Conservation (phyloP, 2,329 filamentous ascomycete genomes). For the Hortaea sp. region DNA sequence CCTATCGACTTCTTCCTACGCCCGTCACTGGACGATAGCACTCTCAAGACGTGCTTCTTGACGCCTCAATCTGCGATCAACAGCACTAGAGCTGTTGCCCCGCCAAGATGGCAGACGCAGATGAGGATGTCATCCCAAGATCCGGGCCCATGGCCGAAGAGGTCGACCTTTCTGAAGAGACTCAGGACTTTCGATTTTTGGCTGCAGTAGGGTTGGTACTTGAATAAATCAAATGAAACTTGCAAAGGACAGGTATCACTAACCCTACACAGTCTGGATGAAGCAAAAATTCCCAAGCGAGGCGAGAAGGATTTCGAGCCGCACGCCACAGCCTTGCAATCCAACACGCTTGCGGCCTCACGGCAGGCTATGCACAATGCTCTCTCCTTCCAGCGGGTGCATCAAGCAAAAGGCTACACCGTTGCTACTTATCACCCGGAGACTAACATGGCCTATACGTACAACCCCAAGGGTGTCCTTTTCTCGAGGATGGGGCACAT, state of each 20-base stretch:
- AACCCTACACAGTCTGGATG: constrained; percentile 16
- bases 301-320: constrained; percentile 97
- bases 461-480: constrained; percentile 61
- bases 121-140: constrained; percentile 26
- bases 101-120: constrained; percentile 25
- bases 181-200: constrained; percentile 77
- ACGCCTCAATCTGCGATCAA: no score
- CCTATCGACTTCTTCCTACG: no score
- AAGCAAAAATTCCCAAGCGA: constrained; percentile 63
- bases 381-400: constrained; percentile 64
- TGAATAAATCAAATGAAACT: not conserved
- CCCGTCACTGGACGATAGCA: no score
- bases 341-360: constrained; percentile 66
- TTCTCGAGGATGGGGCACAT: constrained; percentile 68
- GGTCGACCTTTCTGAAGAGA: constrained; percentile 67
- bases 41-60: no score
- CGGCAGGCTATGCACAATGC: constrained; percentile 84
- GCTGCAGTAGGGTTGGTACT: constrained; percentile 39
- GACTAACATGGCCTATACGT: constrained; percentile 49
- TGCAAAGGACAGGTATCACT: not conserved
- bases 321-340: constrained; percentile 76
- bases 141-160: constrained; percentile 58
- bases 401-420: constrained; percentile 55
- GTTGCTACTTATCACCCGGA: constrained; percentile 67
- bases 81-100: no score